Evolutionary conservation across 2,329 filamentous ascomycete genomes (phyloP), one percentile per base, ranked within the genome.

Genomic region (Colletotrichum noveboracense): DNA sequence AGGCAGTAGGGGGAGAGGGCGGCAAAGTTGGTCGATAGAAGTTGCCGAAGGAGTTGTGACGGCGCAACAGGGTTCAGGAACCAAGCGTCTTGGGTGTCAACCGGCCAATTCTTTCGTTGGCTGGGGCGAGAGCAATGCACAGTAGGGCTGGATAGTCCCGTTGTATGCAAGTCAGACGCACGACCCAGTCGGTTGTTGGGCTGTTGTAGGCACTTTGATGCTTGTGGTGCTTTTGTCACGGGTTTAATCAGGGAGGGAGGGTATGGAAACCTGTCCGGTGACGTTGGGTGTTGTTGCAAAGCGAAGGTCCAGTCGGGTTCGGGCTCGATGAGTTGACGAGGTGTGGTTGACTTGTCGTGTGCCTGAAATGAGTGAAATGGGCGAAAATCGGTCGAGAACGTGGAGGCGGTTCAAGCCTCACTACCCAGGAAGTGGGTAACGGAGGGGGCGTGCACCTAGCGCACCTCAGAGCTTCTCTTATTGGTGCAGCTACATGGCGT

Each of bases 81-180:
- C 56, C 58, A 72, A 58, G 52, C 21, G 32, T 26, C 18, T 65
- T 65, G 58, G 64, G 70, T 75, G 56, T 30, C 55, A 68, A 52
- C 73, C 70, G 70, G 70, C 38, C 70, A 75, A 73, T 61, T 75
- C 36, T 68, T 30, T 66, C 36, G 64, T 69, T 65, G 73, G 70
- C 58, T 34, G 43, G 30, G 70, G 56, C 61, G 62, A 61, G 32
- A 38, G 55, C 32, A 67, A 56, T 75, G 30, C 68, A 26, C 69
- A 62, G 55, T 75, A 75, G 70, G 73, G 70, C 73, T 75, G 70
- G 70, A 73, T 68, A 65, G 64, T 64, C 73, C 70, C 70, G 70
- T 69, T 28, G 65, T 26, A 75, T 73, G 73, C 73, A 75, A 73
- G 73, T 75, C 70, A 73, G 70, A 75, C 56, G 70, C 73, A 75